Evolutionary conservation across 2,329 filamentous ascomycete species (phyloP), one percentile per base, ranked within the genome.

Genomic region (Exophiala sideris): DNA sequence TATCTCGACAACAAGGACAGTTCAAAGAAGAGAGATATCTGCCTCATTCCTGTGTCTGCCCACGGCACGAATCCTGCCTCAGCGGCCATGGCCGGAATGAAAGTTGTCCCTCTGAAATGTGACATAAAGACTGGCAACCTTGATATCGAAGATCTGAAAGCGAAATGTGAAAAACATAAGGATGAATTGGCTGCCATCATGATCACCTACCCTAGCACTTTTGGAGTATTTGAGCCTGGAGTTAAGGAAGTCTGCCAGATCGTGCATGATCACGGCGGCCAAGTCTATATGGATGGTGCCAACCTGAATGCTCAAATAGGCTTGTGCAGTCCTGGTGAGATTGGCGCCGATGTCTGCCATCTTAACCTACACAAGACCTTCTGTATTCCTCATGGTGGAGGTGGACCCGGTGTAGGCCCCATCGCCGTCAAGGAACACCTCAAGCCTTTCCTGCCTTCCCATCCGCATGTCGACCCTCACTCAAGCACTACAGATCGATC

Each of bases 301-400:
- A 97, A 97, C 76, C 94, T 96, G 90, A 97, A 96, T 68, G 92
- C 92, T 14, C 92, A 97, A 73, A 96, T 97, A 60, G 92, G 92
- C 10, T 81, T 97, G 9, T 96, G 90, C 76, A 95, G 90, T 0
- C 92, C 92, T 1, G 92, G 92, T 36, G 91, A 95, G 70, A 95
- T 97, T 62, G 92, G 92, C 16, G 92, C 92, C 29, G 92, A 97
- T 69, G 91, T 96, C 36, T 97, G 92, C 80, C 92, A 96, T 76
- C 79, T 97, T 56, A 97, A 97, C 73, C 81, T 97, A 39, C 92
- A 97, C 83, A 97, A 97, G 82, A 97, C 92, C 2, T 97, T 97
- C 79, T 97, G 92, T 70, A 97, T 97, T 66, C 92, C 92, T 44
- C 92, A 97, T 72, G 92, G 92, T 51, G 92, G 92, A 60, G 92